Evolutionary conservation across 495 filamentous ascomycete species (phyloP).

Genomic region (Xeromyces bisporus): DNA sequence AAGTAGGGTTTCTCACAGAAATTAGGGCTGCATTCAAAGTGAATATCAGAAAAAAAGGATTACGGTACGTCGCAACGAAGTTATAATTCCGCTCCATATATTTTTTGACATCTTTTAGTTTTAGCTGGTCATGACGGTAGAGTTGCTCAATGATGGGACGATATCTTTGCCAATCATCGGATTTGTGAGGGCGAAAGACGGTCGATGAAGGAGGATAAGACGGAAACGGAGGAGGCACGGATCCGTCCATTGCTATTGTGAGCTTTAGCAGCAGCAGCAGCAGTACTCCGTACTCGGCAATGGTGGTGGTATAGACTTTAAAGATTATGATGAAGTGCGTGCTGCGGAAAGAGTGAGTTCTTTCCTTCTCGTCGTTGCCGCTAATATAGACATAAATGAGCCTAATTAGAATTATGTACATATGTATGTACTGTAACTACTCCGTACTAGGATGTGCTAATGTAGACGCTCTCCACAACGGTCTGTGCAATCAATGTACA

Average conservation of each 20-base stretch:
- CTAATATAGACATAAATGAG: no score
- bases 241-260: slow-evolving; percentile 16
- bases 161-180: slow-evolving; percentile 28
- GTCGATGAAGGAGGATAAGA: slow-evolving; percentile 5
- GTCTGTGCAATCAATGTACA: no score
- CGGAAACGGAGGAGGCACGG: slow-evolving; percentile 9
- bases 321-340: no score
- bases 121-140: slow-evolving; percentile 26
- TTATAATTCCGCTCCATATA: slow-evolving; percentile 28
- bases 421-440: no score
- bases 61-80: slow-evolving; percentile 24
- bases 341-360: no score
- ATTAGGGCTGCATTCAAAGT: not conserved
- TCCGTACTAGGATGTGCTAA: no score
- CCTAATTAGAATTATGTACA: no score
- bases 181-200: slow-evolving; percentile 23
- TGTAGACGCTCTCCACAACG: no score
- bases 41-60: slow-evolving; percentile 2
- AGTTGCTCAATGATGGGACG: slow-evolving; percentile 24
- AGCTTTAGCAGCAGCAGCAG: no score
- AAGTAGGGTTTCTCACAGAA: slow-evolving; percentile 1
- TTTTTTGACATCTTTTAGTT: slow-evolving; percentile 25
- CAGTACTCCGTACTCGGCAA: no score
- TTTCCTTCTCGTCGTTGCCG: no score
- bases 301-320: no score